Evolutionary conservation across 192 early-diverging fungal genomes (phyloP).

Genomic region (Diversispora epigaea): DNA sequence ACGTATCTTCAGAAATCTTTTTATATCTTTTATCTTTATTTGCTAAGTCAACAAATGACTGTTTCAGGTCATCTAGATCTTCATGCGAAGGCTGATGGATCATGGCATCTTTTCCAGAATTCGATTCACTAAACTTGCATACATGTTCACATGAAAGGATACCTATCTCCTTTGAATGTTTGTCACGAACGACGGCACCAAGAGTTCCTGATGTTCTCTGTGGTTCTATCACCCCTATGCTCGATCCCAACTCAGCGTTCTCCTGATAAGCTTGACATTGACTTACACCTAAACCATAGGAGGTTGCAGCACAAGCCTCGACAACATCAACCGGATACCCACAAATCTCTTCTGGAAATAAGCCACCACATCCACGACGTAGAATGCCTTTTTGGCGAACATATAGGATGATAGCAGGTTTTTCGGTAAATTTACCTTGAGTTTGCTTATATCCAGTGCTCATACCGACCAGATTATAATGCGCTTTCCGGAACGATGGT

Average conservation of each 20-base stretch:
- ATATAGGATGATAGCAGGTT: too few species aligned
- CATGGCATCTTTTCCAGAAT: not conserved
- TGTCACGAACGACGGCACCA: too few species aligned
- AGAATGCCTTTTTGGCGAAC: not conserved
- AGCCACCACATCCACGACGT: not conserved
- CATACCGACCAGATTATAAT: constrained; percentile 17
- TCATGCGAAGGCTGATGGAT: constrained; percentile 20
- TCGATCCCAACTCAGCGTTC: not conserved
- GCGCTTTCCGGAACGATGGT: not conserved
- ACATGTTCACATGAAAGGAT: too few species aligned
- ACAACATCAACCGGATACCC: constrained; percentile 10
- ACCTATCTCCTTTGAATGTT: too few species aligned
- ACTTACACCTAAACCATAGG: not conserved
- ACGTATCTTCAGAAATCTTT: too few species aligned
- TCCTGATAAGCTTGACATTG: constrained; percentile 1
- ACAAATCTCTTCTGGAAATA: not conserved
- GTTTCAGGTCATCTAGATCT: constrained; percentile 14
- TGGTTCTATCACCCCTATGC: not conserved
- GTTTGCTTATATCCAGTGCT: constrained; percentile 13
- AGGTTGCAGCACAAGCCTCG: not conserved
- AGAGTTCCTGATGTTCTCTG: too few species aligned
- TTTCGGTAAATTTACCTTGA: not conserved
- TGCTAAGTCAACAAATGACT: too few species aligned
- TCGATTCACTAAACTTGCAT: too few species aligned
- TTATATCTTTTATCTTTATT: too few species aligned